Percentiles rank a stretch among this genome's conserved stretches.
phyloP scores from a whole-genome alignment of 2,329 filamentous ascomycete genomes.

The Chrysosphaeria jannelii region DNA sequence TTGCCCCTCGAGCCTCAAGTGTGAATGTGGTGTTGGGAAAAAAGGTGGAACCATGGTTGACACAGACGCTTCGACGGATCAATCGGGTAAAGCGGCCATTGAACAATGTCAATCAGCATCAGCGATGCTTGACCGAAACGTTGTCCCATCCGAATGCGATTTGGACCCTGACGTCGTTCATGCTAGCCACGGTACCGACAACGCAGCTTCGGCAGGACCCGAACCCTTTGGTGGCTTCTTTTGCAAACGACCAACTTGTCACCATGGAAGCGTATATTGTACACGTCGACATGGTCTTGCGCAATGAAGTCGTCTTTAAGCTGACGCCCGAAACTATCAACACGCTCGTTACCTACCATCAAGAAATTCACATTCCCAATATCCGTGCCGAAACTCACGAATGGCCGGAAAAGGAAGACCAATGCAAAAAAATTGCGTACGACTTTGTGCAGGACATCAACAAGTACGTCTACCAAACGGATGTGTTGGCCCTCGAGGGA shows the following conservation, averaged over 20 bases:
- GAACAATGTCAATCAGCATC: constrained; percentile 90
- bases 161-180: constrained; percentile 79
- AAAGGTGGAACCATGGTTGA: constrained; percentile 90
- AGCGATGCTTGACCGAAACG: constrained; percentile 80
- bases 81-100: constrained; percentile 89
- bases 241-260: constrained; percentile 80
- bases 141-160: constrained; percentile 72
- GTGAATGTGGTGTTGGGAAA: constrained; percentile 83
- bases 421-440: constrained; percentile 90
- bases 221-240: constrained; percentile 56
- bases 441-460: constrained; percentile 92
- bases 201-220: constrained; percentile 54
- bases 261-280: constrained; percentile 95
- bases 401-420: constrained; percentile 89
- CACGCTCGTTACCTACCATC: constrained; percentile 77
- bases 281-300: constrained; percentile 93
- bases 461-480: constrained; percentile 82
- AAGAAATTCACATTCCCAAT: constrained; percentile 78
- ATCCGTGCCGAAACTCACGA: constrained; percentile 68
- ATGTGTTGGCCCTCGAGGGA: constrained; percentile 70
- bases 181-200: constrained; percentile 73
- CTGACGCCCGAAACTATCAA: constrained; percentile 87
- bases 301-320: constrained; percentile 95
- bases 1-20: constrained; percentile 65
- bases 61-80: constrained; percentile 83